These are phyloP conservation scores for Cicer bijugum DNA, from an alignment of 306 rosid species.

Conservation along the genomic window DNA sequence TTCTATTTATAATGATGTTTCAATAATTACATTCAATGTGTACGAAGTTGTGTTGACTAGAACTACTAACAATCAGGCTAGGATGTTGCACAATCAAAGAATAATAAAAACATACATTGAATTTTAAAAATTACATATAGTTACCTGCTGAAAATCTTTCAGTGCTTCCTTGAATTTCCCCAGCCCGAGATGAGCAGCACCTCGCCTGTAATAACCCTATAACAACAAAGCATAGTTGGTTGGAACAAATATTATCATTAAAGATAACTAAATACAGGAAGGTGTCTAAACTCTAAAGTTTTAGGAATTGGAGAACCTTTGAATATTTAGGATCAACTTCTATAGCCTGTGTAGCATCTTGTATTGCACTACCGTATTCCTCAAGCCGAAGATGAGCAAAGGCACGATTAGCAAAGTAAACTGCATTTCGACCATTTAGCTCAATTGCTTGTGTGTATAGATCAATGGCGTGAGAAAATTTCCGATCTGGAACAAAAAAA, in stretches of 20 bases:
- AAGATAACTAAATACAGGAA: slow-evolving; percentile 26
- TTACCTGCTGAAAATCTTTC: slow-evolving; percentile 95
- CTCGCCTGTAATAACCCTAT: slow-evolving; percentile 97
- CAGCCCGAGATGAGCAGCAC: slow-evolving; percentile 89
- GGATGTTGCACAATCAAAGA: no score
- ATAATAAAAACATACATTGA: no score
- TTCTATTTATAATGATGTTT: no score
- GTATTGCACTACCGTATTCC: slow-evolving; percentile 96
- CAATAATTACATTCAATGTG: no score
- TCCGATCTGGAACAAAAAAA: slow-evolving; percentile 69
- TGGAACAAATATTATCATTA: slow-evolving; percentile 36
- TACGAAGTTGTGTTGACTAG: no score
- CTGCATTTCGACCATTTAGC: slow-evolving; percentile 74
- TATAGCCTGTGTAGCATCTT: slow-evolving; percentile 88
- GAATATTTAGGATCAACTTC: slow-evolving; percentile 92
- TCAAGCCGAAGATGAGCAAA: slow-evolving; percentile 92
- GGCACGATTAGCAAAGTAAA: slow-evolving; percentile 93
- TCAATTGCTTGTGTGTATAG: slow-evolving; percentile 88
- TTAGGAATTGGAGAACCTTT: slow-evolving; percentile 61
- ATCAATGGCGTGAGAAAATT: slow-evolving; percentile 82
- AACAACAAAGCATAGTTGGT: slow-evolving; percentile 49
- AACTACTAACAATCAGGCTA: no score
- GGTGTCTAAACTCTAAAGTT: slow-evolving; percentile 11
- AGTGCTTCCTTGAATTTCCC: slow-evolving; percentile 97
- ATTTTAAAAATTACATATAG: background rate